Evolutionary conservation across 2,329 filamentous ascomycete genomes (phyloP).

Genomic region (Talaromyces marneffei): DNA sequence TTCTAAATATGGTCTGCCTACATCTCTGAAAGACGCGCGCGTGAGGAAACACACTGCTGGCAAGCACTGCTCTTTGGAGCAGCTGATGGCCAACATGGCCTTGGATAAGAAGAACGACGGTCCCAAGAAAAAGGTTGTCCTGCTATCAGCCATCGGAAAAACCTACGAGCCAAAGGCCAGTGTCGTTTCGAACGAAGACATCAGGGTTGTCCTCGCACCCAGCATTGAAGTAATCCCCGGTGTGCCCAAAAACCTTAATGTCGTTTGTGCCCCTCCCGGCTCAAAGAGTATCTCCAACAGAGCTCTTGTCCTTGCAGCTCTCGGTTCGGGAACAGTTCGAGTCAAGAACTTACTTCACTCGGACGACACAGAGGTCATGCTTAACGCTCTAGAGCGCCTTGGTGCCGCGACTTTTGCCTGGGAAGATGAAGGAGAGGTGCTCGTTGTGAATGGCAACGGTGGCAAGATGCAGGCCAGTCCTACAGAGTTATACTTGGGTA

Average conservation of each 20-base stretch:
- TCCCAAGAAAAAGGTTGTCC: conserved; percentile 88
- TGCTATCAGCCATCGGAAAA: conserved; percentile 82
- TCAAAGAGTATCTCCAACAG: conserved; percentile 98
- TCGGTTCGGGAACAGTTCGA: conserved; percentile 77
- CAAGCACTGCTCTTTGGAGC: conserved; percentile 80
- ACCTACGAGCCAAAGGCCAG: conserved; percentile 84
- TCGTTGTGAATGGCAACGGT: conserved; percentile 87
- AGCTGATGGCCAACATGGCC: conserved; percentile 85
- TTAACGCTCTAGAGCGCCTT: conserved; percentile 79
- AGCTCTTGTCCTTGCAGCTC: conserved; percentile 84
- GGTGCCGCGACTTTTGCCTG: conserved; percentile 84
- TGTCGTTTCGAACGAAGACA: conserved; percentile 78
- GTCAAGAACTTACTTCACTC: conserved; percentile 92
- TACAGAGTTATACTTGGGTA: conserved; percentile 82
- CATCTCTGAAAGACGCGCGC: conserved; percentile 73
- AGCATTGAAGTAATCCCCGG: conserved; percentile 69
- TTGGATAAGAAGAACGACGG: conserved; percentile 99
- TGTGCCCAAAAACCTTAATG: conserved; percentile 58
- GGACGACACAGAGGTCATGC: conserved; percentile 95
- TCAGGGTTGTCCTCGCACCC: conserved; percentile 75
- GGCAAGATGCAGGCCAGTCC: conserved; percentile 71
- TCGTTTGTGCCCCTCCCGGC: conserved; percentile 80
- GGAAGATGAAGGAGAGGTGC: conserved; percentile 88
- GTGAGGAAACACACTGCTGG: conserved; percentile 77
- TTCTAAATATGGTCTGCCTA: conserved; percentile 85